Evolutionary conservation across 2,329 filamentous ascomycete species (phyloP), one percentile per base, ranked within the genome.

Genomic region (Bretziella fagacearum): DNA sequence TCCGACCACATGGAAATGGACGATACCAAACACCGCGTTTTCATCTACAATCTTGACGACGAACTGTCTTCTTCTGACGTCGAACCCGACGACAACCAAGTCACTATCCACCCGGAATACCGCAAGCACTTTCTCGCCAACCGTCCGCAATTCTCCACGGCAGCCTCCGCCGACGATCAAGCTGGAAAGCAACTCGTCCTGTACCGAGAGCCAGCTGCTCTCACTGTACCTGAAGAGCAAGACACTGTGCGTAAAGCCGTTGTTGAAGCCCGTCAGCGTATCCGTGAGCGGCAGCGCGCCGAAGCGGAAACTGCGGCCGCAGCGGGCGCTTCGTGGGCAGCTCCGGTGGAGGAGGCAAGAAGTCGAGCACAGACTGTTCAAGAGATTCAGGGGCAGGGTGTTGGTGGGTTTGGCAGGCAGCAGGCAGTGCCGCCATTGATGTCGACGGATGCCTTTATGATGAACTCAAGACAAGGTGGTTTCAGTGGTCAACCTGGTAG

Each of bases 1-100:
- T 39, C 53, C 41, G 57, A 58, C 17, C 65, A 74, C 52, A 95
- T 96, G 89, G 73, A 81, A 49, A 60, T 96, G 51, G 87, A 96
- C 63, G 80, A 94, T 62, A 80, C 83, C 26, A 82, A 83, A 56
- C 71, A 93, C 65, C 84, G 81, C 58, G 77, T 95, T 51, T 95
- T 91, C 68, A 86, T 98, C 55, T 80, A 87, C 66, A 79, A 93
- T 62, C 69, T 98, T 7, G 86, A 93, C 58, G 81, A 81, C 55
- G 89, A 96, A 63, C 73, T 96, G 26, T 79, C 80, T 11, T 66
- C 65, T 6, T 60, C 61, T 23, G 75, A 81, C 51, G 65, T 69
- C 41, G 67, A 74, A 35, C 69, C 77, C 10, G 52, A 63, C 62
- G 51, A 62, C 54, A 71, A 73, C 54, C 71, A 67, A 54, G 71